Conservation (phyloP, 306 rosid genomes). For the Potentilla sterilis region DNA sequence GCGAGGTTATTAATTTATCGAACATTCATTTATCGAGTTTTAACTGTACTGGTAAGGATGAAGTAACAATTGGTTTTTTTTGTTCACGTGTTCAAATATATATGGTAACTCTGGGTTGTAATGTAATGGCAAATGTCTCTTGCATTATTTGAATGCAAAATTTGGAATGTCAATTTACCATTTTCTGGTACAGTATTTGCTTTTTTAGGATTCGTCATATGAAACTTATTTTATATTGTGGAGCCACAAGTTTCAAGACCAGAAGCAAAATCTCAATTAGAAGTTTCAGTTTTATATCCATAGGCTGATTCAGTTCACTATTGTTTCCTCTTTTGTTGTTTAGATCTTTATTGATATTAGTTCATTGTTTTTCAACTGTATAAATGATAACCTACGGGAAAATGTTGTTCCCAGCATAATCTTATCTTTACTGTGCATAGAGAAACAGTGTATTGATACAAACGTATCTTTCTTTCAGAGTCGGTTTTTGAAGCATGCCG, state of each 20-base stretch:
- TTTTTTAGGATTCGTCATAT: neutral
- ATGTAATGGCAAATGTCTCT: neutral
- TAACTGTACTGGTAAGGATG: neutral
- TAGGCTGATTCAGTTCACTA: neutral
- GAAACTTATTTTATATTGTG: neutral
- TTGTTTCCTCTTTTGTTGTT: neutral
- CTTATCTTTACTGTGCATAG: neutral
- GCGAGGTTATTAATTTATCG: too few species aligned
- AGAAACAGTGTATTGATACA: neutral
- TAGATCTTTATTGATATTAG: neutral
- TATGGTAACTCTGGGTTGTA: neutral
- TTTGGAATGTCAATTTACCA: neutral
- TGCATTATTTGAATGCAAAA: neutral
- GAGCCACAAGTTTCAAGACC: neutral
- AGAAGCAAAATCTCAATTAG: neutral
- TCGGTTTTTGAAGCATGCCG: constrained; percentile 94
- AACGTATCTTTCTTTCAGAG: constrained; percentile 56
- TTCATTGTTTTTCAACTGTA: neutral
- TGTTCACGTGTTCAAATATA: neutral
- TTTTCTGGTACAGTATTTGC: neutral
- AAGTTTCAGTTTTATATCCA: neutral
- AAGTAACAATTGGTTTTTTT: neutral
- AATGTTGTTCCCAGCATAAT: neutral
- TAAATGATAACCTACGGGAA: neutral
- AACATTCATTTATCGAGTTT: too few species aligned